phyloP scores from a whole-genome alignment of 345 rosid species.

The Schrenkiella parvula region DNA sequence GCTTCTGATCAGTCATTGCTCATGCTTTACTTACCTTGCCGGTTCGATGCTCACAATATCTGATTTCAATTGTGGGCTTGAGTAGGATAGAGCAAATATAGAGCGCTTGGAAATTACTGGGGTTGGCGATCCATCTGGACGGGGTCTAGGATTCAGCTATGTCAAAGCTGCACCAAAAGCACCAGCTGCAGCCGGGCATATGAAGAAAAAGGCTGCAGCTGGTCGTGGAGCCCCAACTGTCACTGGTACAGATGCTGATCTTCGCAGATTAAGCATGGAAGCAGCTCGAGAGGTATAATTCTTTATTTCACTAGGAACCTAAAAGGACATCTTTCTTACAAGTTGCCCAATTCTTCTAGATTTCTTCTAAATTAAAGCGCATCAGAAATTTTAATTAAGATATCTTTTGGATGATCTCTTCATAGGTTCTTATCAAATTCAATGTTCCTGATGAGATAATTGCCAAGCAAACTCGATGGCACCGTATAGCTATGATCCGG shows the following conservation, averaged over 20 bases:
- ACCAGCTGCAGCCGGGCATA: slow-evolving; percentile 67
- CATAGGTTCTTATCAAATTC: slow-evolving; percentile 91
- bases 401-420: slow-evolving; percentile 12
- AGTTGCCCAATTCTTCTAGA: not conserved
- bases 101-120: slow-evolving; percentile 99
- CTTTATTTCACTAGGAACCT: slow-evolving; percentile 14
- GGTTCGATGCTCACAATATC: not conserved
- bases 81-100: slow-evolving; percentile 90
- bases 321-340: slow-evolving; percentile 6
- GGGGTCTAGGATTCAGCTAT: slow-evolving; percentile 97
- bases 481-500: slow-evolving; percentile 98
- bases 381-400: not conserved
- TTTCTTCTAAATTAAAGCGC: not conserved
- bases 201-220: slow-evolving; percentile 82
- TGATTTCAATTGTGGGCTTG: slow-evolving; percentile 26
- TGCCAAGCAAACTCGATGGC: slow-evolving; percentile 96
- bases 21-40: not conserved
- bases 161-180: slow-evolving; percentile 89
- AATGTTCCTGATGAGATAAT: slow-evolving; percentile 87
- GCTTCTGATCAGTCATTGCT: not conserved
- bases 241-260: slow-evolving; percentile 99
- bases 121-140: slow-evolving; percentile 98
- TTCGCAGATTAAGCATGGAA: slow-evolving; percentile 98
- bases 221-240: slow-evolving; percentile 86
- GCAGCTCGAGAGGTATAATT: slow-evolving; percentile 90